Conservation (phyloP, 306 rosid species). For the Quercus glauca region DNA sequence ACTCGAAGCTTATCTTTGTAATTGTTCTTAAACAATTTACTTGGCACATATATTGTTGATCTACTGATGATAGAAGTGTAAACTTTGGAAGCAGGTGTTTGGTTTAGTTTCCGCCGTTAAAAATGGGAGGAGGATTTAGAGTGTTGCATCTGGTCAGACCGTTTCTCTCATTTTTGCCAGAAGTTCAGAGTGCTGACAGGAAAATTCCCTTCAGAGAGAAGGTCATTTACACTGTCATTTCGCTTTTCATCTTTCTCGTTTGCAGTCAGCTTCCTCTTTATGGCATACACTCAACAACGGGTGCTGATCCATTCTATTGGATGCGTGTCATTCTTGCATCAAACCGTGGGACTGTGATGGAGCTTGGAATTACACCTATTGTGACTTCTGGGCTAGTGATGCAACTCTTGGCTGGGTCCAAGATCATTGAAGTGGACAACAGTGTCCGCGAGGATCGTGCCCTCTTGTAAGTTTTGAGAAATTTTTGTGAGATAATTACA, state of each 20-base stretch:
- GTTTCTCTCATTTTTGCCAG: constrained; percentile 65
- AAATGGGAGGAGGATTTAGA: constrained; percentile 75
- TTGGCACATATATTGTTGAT: not conserved
- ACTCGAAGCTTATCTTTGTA: not conserved
- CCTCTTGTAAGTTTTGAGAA: constrained; percentile 44
- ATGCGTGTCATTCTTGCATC: constrained; percentile 78
- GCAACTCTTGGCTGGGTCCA: constrained; percentile 64
- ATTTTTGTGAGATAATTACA: not conserved
- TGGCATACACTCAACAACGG: constrained; percentile 73
- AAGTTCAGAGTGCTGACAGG: constrained; percentile 64
- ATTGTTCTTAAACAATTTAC: not conserved
- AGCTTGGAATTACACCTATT: constrained; percentile 71
- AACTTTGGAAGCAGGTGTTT: not conserved
- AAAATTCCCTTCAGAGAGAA: constrained; percentile 64
- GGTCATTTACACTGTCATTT: constrained; percentile 64
- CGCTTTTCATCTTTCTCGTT: constrained; percentile 63
- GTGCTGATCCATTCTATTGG: constrained; percentile 82
- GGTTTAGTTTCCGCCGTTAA: not conserved
- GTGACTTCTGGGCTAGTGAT: constrained; percentile 66
- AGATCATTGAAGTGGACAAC: constrained; percentile 68
- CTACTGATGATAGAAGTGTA: not conserved
- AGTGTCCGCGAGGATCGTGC: constrained; percentile 75
- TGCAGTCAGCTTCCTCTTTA: constrained; percentile 78
- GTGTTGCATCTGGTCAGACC: constrained; percentile 69
- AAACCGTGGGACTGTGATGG: constrained; percentile 79